Base-by-base conservation (phyloP, 192 early-diverging fungal species). In the Glomus cerebriforme region DNA sequence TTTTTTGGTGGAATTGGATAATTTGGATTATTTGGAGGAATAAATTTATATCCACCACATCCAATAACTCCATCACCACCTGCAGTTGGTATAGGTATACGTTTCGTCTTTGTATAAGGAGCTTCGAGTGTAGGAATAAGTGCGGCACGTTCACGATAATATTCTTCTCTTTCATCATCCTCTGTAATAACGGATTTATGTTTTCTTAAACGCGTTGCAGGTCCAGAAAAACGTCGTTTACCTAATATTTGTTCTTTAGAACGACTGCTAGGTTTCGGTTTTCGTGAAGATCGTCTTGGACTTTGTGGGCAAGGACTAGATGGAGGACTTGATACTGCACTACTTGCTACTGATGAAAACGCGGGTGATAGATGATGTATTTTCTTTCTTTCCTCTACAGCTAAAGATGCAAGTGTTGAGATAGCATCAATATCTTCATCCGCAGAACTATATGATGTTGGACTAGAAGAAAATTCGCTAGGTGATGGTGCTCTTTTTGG, bases 201-300 rank as follows among this genome's bases (percentile, higher is more conserved):
- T 37, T 60, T 60, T 59, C 77, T 45, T 49, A 69, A 47, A 39
- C 77, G 64, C 47, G 67, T 78, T 47, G 77, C 77, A 62, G 77
- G 77, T 0, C 77, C 77, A 26, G 77, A 69, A 31, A 59, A 66
- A 49, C 63, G 76, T 77, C 39, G 76, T 49, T 59, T 59, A 54
- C 76, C 63, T n/a, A 77, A 29, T 32, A 77, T 77, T 67, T 77
- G 54, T 45, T 77, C 63, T 47, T 77, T 66, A 54, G 59, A 62
- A 31, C 63, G 76, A 39, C 35, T 39, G 66, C 59, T 75, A 22
- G 73, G 62, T 47, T 77, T 77, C 22, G 39, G 58, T 77, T 27
- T 66, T 67, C 76, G 37, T 49, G 58, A 26, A 32, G 76, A 77
- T 26, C 76, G 76, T 27, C 76, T 63, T 26, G 74, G 74, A 27